Percentiles rank a stretch among this genome's conserved stretches.
Conservation (phyloP, 306 rosid genomes). For the Begonia loranthoides region DNA sequence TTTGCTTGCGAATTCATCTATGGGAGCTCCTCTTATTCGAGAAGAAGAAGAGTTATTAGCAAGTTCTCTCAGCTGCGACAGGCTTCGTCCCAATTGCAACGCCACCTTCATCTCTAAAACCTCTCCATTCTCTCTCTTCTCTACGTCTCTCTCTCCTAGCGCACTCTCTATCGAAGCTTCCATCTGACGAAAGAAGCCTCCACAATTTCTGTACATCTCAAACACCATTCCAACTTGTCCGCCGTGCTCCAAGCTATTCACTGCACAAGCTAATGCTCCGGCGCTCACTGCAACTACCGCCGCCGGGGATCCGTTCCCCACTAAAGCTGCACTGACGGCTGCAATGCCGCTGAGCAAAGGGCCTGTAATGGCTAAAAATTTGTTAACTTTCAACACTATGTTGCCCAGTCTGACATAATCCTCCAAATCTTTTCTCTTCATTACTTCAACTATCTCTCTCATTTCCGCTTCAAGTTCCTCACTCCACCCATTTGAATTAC, state of each 20-base stretch:
- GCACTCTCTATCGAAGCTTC: slow-evolving; percentile 31
- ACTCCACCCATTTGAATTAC: slow-evolving; percentile 42
- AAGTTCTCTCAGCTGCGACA: slow-evolving; percentile 34
- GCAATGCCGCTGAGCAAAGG: slow-evolving; percentile 67
- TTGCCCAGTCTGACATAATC: slow-evolving; percentile 63
- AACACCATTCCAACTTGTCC: slow-evolving; percentile 67
- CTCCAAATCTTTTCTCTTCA: slow-evolving; percentile 40
- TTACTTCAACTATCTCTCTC: slow-evolving; percentile 37
- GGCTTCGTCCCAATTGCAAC: slow-evolving; percentile 50
- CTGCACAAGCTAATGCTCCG: slow-evolving; percentile 34
- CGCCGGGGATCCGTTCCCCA: slow-evolving; percentile 20
- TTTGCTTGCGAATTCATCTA: slow-evolving; percentile 62
- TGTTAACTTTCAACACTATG: slow-evolving; percentile 41
- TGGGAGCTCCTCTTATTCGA: slow-evolving; percentile 22
- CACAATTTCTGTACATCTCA: slow-evolving; percentile 51
- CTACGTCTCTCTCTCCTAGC: slow-evolving; percentile 32
- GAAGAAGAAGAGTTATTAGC: slow-evolving; percentile 31
- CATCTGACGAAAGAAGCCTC: slow-evolving; percentile 33
- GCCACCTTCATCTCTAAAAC: slow-evolving; percentile 50
- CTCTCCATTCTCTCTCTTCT: slow-evolving; percentile 55
- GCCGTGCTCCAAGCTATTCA: slow-evolving; percentile 49
- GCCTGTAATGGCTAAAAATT: slow-evolving; percentile 42
- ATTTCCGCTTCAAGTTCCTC: slow-evolving; percentile 35
- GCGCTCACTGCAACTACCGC: slow-evolving; percentile 32
- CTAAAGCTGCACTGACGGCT: slow-evolving; percentile 34